These are phyloP conservation scores for Starmerella roubikii DNA, from an alignment of 805 yeast species.

Conservation along the genomic window DNA sequence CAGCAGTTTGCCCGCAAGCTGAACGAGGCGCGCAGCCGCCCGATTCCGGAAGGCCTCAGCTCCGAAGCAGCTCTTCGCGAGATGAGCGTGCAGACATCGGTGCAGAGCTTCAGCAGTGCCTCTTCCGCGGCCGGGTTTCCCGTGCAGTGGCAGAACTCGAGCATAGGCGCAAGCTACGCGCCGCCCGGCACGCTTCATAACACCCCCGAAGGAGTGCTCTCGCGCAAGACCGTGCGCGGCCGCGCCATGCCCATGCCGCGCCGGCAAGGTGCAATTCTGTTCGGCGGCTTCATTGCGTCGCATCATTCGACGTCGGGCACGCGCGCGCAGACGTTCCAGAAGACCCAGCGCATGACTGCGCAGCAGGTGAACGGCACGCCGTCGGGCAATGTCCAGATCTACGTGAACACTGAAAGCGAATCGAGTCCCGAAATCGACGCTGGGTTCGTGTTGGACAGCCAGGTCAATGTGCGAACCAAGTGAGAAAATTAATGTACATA, in stretches of 20 bases:
- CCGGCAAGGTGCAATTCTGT: constrained; percentile 13
- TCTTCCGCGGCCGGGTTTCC: constrained; percentile 1
- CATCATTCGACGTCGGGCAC: constrained; percentile 4
- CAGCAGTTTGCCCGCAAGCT: constrained; percentile 13
- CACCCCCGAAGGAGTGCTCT: constrained; percentile 23
- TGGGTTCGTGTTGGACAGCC: background rate
- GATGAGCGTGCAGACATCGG: constrained; percentile 1
- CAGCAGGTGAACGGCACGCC: constrained; percentile 7
- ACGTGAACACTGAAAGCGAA: constrained; percentile 6
- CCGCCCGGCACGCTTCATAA: constrained; percentile 23
- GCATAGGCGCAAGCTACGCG: constrained; percentile 24
- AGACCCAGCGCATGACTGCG: constrained; percentile 2
- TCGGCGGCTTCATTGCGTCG: constrained; percentile 24
- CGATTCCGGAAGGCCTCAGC: background rate
- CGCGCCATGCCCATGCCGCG: constrained; percentile 17
- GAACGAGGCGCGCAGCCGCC: constrained; percentile 4
- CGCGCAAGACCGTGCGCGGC: constrained; percentile 19
- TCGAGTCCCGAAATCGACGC: background rate
- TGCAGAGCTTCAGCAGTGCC: background rate
- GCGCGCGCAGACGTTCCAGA: background rate
- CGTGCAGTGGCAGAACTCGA: constrained; percentile 8
- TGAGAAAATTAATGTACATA: constrained; percentile 5
- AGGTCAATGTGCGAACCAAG: constrained; percentile 4
- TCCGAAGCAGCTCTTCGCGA: background rate
- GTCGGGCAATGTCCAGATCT: constrained; percentile 9